Conservation (phyloP, 306 rosid genomes). For the Coriaria nepalensis region DNA sequence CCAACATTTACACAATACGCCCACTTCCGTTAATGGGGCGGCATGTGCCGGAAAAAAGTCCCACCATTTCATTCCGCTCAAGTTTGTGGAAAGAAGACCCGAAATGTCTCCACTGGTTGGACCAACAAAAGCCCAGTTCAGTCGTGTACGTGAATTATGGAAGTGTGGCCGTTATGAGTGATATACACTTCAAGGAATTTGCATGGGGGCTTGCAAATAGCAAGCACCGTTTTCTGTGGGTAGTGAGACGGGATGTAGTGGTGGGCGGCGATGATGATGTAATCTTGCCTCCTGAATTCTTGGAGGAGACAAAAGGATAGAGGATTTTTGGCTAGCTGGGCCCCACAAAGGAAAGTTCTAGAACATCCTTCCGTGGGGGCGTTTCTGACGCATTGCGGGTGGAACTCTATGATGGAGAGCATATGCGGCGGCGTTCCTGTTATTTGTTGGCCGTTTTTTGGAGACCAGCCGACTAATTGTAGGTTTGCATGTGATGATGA, state of each 20-base stretch:
- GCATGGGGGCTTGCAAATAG: conserved; percentile 43
- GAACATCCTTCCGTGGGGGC: conserved; percentile 31
- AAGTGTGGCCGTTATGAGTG: conserved; percentile 23
- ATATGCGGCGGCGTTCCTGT: conserved; percentile 28
- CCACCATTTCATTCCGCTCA: conserved; percentile 13
- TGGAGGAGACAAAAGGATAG: conserved; percentile 24
- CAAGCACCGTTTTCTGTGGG: conserved; percentile 27
- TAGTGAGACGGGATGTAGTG: conserved; percentile 32
- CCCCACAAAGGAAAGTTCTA: conserved; percentile 28
- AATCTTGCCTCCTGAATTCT: conserved; percentile 17
- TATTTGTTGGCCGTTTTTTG: conserved; percentile 54
- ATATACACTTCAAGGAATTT: conserved; percentile 24
- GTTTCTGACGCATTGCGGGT: conserved; percentile 39
- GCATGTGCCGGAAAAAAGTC: conserved; percentile 15
- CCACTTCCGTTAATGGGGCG: conserved; percentile 21
- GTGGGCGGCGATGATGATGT: conserved; percentile 18
- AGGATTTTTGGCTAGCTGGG: conserved; percentile 31
- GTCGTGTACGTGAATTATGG: conserved; percentile 38
- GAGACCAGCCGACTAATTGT: conserved; percentile 35
- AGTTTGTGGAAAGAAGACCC: conserved; percentile 36
- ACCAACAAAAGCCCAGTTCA: conserved; percentile 19
- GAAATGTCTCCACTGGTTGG: conserved; percentile 24
- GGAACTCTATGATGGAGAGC: conserved; percentile 36
- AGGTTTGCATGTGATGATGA: conserved; percentile 20
- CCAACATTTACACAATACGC: conserved; percentile 30